A percentile compares a stretch with the other conserved stretches of the same genome.
Conservation (phyloP, 1,284 basidiomycete species). For the Sanghuangporus baumii region DNA sequence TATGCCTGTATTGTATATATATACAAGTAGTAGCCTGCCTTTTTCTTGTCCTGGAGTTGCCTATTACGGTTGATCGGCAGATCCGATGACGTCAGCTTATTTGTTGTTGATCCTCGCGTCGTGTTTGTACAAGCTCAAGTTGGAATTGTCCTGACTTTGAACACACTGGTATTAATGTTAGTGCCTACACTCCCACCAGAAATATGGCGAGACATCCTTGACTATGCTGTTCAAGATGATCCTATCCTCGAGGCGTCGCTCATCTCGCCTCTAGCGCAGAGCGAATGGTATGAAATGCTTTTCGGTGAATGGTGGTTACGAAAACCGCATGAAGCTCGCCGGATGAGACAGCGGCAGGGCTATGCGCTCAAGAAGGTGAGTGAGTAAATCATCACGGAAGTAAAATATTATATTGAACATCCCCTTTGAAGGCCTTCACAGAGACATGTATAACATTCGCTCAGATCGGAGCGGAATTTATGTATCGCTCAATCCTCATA, state of each 20-base stretch:
- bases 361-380: conserved; percentile 62
- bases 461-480: conserved; percentile 50
- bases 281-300: conserved; percentile 52
- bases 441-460: conserved; percentile 52
- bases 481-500: conserved; percentile 62
- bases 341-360: conserved; percentile 47
- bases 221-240: conserved; percentile 61
- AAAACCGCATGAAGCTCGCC: conserved; percentile 49
- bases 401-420: neutral
- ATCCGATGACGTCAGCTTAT: neutral
- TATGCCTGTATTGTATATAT: too few relatives aligned
- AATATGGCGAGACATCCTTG: conserved; percentile 62
- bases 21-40: neutral
- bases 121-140: neutral
- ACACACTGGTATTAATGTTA: conserved; percentile 2
- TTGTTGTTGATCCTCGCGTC: neutral
- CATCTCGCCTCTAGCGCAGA: conserved; percentile 43
- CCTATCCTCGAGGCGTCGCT: conserved; percentile 50
- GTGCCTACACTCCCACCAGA: conserved; percentile 49
- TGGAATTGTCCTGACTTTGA: neutral
- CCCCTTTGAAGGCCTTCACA: conserved; percentile 51
- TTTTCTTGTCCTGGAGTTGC: neutral
- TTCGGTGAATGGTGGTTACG: conserved; percentile 49
- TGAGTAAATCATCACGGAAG: conserved; percentile 3
- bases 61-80: neutral